Conservation (phyloP, 2,329 filamentous ascomycete genomes). For the Diplodia mutila region DNA sequence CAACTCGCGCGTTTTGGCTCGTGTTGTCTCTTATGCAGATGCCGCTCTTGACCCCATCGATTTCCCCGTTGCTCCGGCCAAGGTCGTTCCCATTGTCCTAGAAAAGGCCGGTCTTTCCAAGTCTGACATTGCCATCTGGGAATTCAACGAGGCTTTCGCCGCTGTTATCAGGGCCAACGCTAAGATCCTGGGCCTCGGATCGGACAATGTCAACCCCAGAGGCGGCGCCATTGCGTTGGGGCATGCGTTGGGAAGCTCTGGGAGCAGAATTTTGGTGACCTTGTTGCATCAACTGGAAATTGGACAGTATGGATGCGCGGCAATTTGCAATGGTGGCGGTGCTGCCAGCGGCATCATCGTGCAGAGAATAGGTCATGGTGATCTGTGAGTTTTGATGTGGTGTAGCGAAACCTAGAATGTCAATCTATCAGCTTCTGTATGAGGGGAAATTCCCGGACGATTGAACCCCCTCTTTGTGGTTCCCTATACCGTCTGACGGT, state of each 20-base stretch:
- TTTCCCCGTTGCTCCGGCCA: conserved; percentile 90
- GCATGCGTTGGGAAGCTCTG: conserved; percentile 91
- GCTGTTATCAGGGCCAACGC: conserved; percentile 93
- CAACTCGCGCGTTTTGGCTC: conserved; percentile 80
- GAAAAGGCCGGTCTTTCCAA: conserved; percentile 87
- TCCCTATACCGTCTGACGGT: not conserved
- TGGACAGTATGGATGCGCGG: conserved; percentile 91
- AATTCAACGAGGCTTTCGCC: conserved; percentile 98
- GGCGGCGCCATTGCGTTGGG: conserved; percentile 92
- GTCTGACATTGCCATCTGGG: conserved; percentile 92
- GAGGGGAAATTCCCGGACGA: not conserved
- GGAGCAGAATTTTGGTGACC: conserved; percentile 86
- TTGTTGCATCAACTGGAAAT: conserved; percentile 88
- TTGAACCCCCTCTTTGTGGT: not conserved
- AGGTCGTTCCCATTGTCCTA: conserved; percentile 88
- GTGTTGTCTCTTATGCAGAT: conserved; percentile 83
- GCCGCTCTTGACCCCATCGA: conserved; percentile 89
- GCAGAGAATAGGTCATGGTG: conserved; percentile 65
- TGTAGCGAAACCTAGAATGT: not conserved
- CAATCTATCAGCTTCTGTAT: not conserved
- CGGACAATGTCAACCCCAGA: conserved; percentile 80
- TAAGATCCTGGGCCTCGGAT: conserved; percentile 82
- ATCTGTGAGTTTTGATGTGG: conserved; percentile 33
- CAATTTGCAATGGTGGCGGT: conserved; percentile 96
- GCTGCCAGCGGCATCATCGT: conserved; percentile 91